Evolutionary conservation across 2,329 filamentous ascomycete species (phyloP).

Genomic region (Calonectria ilicicola): DNA sequence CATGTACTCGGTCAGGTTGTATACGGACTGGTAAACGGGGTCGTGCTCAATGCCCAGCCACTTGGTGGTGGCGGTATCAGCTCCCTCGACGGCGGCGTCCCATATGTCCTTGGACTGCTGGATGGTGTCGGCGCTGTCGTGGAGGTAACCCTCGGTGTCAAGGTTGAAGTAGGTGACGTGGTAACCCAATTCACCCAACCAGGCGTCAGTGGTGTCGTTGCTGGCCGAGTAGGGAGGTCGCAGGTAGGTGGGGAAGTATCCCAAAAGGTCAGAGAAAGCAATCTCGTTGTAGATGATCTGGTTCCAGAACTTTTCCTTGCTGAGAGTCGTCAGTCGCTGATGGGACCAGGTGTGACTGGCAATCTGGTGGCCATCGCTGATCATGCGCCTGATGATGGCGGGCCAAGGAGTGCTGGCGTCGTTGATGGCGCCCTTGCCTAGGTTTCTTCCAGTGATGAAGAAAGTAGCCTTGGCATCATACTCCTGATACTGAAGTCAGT

Average conservation of each 20-base stretch:
- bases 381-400: constrained; percentile 57
- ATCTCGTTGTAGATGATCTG: constrained; percentile 59
- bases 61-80: constrained; percentile 38
- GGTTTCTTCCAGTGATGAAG: constrained; percentile 51
- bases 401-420: constrained; percentile 50
- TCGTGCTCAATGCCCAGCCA: constrained; percentile 68
- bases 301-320: constrained; percentile 46
- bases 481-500: constrained; percentile 32
- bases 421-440: constrained; percentile 58
- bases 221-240: constrained; percentile 61
- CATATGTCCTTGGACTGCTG: constrained; percentile 56
- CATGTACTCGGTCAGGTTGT: constrained; percentile 58
- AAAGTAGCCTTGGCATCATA: constrained; percentile 54
- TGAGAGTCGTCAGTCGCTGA: constrained; percentile 54
- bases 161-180: constrained; percentile 71
- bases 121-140: constrained; percentile 62
- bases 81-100: constrained; percentile 51
- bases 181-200: constrained; percentile 62
- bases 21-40: constrained; percentile 58
- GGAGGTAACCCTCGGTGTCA: constrained; percentile 71
- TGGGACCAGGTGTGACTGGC: constrained; percentile 66
- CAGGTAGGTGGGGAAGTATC: constrained; percentile 57
- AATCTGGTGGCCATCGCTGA: constrained; percentile 68
- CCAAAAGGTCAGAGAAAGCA: constrained; percentile 54
- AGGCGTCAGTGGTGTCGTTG: constrained; percentile 51